These are phyloP conservation scores for Aspergillus incahuasiensis DNA, from an alignment of 495 filamentous ascomycete species.

Conservation along the genomic window DNA sequence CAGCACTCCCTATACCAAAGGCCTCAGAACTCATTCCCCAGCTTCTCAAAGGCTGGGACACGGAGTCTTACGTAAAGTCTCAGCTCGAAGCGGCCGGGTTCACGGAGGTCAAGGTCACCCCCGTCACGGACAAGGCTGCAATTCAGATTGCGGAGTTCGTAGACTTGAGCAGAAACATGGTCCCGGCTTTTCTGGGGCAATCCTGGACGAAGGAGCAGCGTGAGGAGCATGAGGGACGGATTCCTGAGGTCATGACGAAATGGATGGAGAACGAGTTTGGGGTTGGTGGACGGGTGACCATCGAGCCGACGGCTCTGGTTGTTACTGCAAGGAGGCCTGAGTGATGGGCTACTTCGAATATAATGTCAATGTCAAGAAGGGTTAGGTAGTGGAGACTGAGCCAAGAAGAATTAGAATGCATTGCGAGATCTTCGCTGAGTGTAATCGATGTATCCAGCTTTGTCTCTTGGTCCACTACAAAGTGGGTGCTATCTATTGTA, in stretches of 20 bases:
- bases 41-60: conserved; percentile 27
- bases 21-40: background rate
- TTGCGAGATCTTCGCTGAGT: too few relatives aligned
- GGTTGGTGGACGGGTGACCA: conserved; percentile 22
- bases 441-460: too few relatives aligned
- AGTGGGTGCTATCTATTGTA: too few relatives aligned
- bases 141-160: conserved; percentile 25
- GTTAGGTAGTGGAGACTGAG: background rate
- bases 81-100: conserved; percentile 30
- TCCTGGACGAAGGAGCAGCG: conserved; percentile 36
- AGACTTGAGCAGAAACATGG: conserved; percentile 28
- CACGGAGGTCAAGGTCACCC: conserved; percentile 24
- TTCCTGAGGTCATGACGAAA: conserved; percentile 23
- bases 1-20: conserved; percentile 25
- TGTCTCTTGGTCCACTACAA: too few relatives aligned
- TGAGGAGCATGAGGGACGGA: conserved; percentile 17
- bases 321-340: conserved; percentile 29
- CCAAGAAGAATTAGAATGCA: too few relatives aligned
- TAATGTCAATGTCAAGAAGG: background rate
- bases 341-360: background rate
- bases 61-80: conserved; percentile 24
- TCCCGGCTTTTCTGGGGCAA: conserved; percentile 19
- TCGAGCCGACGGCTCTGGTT: conserved; percentile 33
- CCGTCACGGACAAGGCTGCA: conserved; percentile 16
- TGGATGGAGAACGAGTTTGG: conserved; percentile 32